These are phyloP conservation scores for Diutina mesorugosa DNA, from an alignment of 1,139 yeast species.

Conservation along the genomic window DNA sequence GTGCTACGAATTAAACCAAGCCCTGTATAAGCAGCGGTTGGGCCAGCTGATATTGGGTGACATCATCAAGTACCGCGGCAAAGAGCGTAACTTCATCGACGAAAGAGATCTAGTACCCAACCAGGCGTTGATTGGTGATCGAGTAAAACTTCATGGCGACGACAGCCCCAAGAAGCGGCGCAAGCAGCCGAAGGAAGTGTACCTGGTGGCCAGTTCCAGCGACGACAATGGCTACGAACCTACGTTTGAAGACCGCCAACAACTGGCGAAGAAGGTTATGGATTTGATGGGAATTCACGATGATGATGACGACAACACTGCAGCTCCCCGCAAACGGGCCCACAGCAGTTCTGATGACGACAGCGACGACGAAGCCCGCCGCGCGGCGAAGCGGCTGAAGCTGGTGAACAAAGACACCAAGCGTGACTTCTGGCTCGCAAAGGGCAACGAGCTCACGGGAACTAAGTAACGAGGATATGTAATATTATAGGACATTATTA, in stretches of 20 bases:
- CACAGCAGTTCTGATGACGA: neutral
- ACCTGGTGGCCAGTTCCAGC: neutral
- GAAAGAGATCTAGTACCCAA: slow-evolving; percentile 55
- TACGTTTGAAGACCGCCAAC: neutral
- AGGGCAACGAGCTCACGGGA: neutral
- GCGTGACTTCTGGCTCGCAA: slow-evolving; percentile 1
- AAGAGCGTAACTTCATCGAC: slow-evolving; percentile 67
- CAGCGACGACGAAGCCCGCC: neutral
- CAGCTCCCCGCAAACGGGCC: neutral
- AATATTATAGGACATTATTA: too few relatives aligned
- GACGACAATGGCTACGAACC: neutral
- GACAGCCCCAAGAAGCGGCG: slow-evolving; percentile 8
- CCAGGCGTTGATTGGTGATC: slow-evolving; percentile 31
- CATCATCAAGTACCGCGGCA: slow-evolving; percentile 65
- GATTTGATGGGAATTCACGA: neutral
- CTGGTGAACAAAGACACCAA: neutral
- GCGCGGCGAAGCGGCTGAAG: neutral
- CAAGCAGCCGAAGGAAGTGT: slow-evolving; percentile 3
- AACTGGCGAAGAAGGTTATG: neutral
- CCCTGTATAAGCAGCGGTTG: slow-evolving; percentile 53
- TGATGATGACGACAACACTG: neutral
- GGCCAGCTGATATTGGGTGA: slow-evolving; percentile 75
- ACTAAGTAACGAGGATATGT: neutral
- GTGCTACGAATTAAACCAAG: slow-evolving; percentile 45
- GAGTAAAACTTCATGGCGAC: neutral